Base-by-base conservation (phyloP, 768 basidiomycete species). In the Gautieria morchelliformis region DNA sequence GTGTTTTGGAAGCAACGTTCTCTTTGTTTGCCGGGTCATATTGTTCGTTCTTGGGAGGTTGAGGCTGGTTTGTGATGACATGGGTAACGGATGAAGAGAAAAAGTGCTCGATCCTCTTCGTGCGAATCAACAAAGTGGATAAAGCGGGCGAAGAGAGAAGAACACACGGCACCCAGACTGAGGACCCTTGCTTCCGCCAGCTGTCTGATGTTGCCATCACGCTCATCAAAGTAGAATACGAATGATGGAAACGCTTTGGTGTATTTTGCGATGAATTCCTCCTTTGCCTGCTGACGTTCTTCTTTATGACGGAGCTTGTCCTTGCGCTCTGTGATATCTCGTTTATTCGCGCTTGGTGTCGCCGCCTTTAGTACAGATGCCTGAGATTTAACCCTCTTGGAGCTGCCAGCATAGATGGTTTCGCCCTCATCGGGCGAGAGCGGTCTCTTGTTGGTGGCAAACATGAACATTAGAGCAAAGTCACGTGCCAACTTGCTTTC, bases 51-150 rank as follows among this genome's bases (percentile, higher is more conserved):
- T 70, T 59, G 50, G 68, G 55, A 42, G 64, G 55, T 30, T 63
- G 51, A 35, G 72, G 67, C 55, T 76, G 75, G 64, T 87, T 79
- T 53, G 87, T 89, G 66, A 95, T 84, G 61, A 97, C 77, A 72
- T 98, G 95, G 0, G 93, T 93, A 24, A 95, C 82, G 49, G 82
- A 78, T 49, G 78, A 83, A 32, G 88, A 90, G 69, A 97, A 94
- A 76, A 96, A 96, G 60, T 84, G 80, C 51, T 95, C 91, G 56
- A 92, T 80, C 56, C 75, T 76, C 96, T 98, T 65, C 37, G 58
- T 19, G 52, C 45, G 50, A 42, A 15, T n/a, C 30, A 59, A 35
- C 20, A 11, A 22, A 12, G 11, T 35, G 35, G 40, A 52, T 53
- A 24, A 51, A 30, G 56, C 20, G 51, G 41, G 8, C 39, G 14